Percentiles rank a stretch among this genome's conserved stretches.
phyloP scores from a whole-genome alignment of 805 yeast genomes.

The Sugiyamaella qingdaonensis region DNA sequence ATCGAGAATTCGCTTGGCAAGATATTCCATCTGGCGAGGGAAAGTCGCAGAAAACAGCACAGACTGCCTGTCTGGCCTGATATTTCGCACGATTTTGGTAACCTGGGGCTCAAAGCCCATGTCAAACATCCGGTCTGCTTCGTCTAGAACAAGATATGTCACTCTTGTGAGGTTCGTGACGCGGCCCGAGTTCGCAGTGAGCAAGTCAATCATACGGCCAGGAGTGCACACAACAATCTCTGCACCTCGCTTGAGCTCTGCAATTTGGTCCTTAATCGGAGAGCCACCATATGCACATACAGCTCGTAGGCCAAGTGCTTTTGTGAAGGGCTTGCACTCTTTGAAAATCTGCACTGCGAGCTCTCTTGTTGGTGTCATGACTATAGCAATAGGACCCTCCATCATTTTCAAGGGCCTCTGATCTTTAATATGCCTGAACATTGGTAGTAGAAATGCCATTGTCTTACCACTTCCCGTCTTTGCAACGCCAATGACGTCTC shows the following conservation, averaged over 20 bases:
- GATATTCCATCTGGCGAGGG: constrained; percentile 69
- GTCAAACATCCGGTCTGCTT: constrained; percentile 95
- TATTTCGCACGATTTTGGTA: constrained; percentile 65
- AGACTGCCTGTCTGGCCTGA: constrained; percentile 83
- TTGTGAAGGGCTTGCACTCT: constrained; percentile 58
- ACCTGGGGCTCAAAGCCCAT: constrained; percentile 97
- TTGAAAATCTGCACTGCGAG: constrained; percentile 77
- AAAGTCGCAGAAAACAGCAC: constrained; percentile 93
- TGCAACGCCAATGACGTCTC: constrained; percentile 90
- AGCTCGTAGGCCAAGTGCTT: constrained; percentile 46
- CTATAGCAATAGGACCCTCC: constrained; percentile 75
- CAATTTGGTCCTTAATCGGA: constrained; percentile 74
- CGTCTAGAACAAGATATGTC: constrained; percentile 86
- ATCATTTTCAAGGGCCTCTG: constrained; percentile 47
- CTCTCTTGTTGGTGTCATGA: constrained; percentile 91
- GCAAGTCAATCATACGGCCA: constrained; percentile 84
- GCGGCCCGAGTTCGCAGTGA: constrained; percentile 78
- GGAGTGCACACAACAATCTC: constrained; percentile 91
- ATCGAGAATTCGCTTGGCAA: constrained; percentile 61
- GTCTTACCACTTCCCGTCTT: constrained; percentile 98
- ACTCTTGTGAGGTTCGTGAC: constrained; percentile 63
- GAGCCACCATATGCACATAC: constrained; percentile 92
- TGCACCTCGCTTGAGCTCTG: constrained; percentile 69
- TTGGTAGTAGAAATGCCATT: constrained; percentile 76
- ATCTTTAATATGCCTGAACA: constrained; percentile 77